Base-by-base conservation (phyloP, 805 yeast genomes). In the Starmerella tilneyi region DNA sequence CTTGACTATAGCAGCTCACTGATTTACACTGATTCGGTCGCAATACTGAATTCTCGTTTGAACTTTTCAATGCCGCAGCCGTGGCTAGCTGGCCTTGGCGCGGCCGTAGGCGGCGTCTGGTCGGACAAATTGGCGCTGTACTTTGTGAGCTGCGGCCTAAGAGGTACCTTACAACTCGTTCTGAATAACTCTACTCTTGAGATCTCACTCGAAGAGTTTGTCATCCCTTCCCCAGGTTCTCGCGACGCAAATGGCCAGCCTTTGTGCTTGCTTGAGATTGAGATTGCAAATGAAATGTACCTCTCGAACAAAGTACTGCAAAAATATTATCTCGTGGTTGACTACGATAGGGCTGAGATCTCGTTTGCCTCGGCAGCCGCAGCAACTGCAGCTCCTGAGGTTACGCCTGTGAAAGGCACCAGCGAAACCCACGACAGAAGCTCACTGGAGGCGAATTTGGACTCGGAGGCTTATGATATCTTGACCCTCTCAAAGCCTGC, bases 191-290 rank as follows among this genome's bases (percentile, higher is more conserved):
- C 9, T 3, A 5, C 21, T 5, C 21, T 36, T 9, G 30, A 9
- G 4, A 22, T 24, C 8, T 21, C 20, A 30, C 28, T 36, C 6
- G 8, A 6, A 22, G 46, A 45, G n/a, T 28, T 23, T 9, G 21
- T 51, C 15, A 15, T 9, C 5, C 42, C 45, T 15, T 2, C 27
- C 19, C 9, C 29, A 3, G 33, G 32, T 13, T 8, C 23, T 9
- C 27, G 3, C 8, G 48, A 41, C 21, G 34, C 21, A 4, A 9
- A 11, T 4, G 48, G 50, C 5, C 12, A 13, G 6, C 30, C 37
- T 7, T n/a, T 51, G 16, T 51, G 54, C 40, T 21, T 20, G 11
- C 37, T 51, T 21, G 19, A 40, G n/a, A 43, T 51, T 11, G 46
- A 21, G 11, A 40, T 34, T 4, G 29, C 48, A 3, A 32, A 43